Conservation (phyloP, 2,329 filamentous ascomycete genomes). For the Xylariaceae sp. region DNA sequence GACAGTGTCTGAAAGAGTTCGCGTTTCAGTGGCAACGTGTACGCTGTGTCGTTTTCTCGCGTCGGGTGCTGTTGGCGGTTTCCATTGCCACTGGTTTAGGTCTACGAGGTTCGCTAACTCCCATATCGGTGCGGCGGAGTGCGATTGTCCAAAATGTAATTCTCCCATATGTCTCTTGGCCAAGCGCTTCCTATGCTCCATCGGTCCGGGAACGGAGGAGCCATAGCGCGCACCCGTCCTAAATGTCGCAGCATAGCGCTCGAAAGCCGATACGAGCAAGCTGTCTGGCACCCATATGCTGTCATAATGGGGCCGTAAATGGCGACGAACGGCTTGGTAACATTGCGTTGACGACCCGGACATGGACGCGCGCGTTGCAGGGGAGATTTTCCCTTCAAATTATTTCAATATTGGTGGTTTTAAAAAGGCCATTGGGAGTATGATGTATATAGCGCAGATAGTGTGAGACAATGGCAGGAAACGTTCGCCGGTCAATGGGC, state of each 20-base stretch:
- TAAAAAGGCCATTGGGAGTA: conserved; percentile 4
- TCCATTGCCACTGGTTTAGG: conserved; percentile 59
- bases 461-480: neutral
- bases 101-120: conserved; percentile 53
- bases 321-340: conserved; percentile 55
- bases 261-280: conserved; percentile 57
- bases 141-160: conserved; percentile 50
- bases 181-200: conserved; percentile 61
- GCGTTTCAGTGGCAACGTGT: neutral
- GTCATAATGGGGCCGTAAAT: conserved; percentile 48
- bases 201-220: conserved; percentile 57
- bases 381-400: conserved; percentile 6
- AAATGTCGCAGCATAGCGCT: conserved; percentile 49
- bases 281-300: conserved; percentile 67
- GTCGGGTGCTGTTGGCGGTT: conserved; percentile 51
- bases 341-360: conserved; percentile 53
- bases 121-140: conserved; percentile 50
- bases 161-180: conserved; percentile 63
- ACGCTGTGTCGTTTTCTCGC: conserved; percentile 27
- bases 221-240: conserved; percentile 34
- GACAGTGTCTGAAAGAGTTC: neutral
- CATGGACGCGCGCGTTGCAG: conserved; percentile 47
- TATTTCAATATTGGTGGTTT: conserved; percentile 21
- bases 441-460: too few species aligned
- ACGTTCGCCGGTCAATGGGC: neutral